phyloP scores from a whole-genome alignment of 768 basidiomycete species.

The Suillus luteus region DNA sequence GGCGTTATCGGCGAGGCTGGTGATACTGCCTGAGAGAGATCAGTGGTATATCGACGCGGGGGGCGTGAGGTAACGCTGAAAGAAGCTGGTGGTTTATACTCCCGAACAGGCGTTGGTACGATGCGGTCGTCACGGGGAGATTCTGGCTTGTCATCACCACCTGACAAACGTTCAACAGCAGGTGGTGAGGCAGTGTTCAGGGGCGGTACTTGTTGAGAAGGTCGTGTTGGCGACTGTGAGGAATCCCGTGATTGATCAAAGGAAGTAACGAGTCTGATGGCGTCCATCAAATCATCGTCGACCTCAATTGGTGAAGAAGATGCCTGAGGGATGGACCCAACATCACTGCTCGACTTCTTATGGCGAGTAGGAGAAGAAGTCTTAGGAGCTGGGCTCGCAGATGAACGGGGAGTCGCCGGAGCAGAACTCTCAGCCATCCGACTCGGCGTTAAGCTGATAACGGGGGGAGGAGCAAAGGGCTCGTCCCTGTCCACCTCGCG shows the following conservation, averaged over 20 bases:
- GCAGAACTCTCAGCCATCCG: slow-evolving; percentile 20
- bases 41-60: slow-evolving; percentile 37
- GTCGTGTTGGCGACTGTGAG: slow-evolving; percentile 13
- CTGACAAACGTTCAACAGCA: slow-evolving; percentile 2
- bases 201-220: not conserved
- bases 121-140: slow-evolving; percentile 23
- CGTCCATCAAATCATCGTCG: slow-evolving; percentile 34
- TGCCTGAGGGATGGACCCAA: slow-evolving; percentile 9
- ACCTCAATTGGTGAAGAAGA: slow-evolving; percentile 14
- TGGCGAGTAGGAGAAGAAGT: slow-evolving; percentile 13
- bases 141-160: slow-evolving; percentile 4
- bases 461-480: slow-evolving; percentile 32
- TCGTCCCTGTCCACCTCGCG: slow-evolving; percentile 26
- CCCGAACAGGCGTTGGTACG: slow-evolving; percentile 60
- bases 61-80: slow-evolving; percentile 68
- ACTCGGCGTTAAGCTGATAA: slow-evolving; percentile 24
- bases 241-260: slow-evolving; percentile 27
- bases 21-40: slow-evolving; percentile 15
- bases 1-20: slow-evolving; percentile 4
- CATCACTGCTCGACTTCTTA: slow-evolving; percentile 23
- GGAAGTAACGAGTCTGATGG: slow-evolving; percentile 32
- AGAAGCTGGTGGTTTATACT: slow-evolving; percentile 53
- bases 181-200: not conserved
- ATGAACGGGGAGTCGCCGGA: not conserved
- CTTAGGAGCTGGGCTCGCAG: not conserved